Conservation (phyloP, 169 alveolate species). For the Plasmodium coatneyi region DNA sequence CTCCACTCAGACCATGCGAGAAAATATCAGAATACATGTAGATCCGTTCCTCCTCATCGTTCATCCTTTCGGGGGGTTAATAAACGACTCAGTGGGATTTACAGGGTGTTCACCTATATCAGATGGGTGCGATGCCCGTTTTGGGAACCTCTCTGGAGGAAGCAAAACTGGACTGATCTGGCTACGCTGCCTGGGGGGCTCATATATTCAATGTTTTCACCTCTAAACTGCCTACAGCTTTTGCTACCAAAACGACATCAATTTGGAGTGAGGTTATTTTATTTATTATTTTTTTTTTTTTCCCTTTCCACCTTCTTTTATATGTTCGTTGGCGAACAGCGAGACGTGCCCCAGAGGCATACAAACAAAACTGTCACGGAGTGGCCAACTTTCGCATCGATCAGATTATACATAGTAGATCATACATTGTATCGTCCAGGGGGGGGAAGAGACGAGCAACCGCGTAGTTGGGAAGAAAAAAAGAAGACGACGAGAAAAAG, state of each 20-base stretch:
- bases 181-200: neutral
- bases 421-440: neutral
- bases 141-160: neutral
- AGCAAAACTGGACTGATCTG: neutral
- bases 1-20: slow-evolving; percentile 12
- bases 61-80: slow-evolving; percentile 4
- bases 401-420: neutral
- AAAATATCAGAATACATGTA: slow-evolving; percentile 46
- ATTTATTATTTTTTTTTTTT: neutral
- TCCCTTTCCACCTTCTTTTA: neutral
- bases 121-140: neutral
- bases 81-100: neutral
- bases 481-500: neutral
- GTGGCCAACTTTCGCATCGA: neutral
- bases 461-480: neutral
- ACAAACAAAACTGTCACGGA: neutral
- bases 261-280: neutral
- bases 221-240: neutral
- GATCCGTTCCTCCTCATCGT: slow-evolving; percentile 39
- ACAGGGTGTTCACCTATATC: neutral
- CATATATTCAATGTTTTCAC: neutral
- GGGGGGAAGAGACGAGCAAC: neutral
- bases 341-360: neutral
- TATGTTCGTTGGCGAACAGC: neutral
- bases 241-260: neutral